Evolutionary conservation across 257 asterid genomes (phyloP), one percentile per base, ranked within the genome.

Genomic region (Solanum rostratum): DNA sequence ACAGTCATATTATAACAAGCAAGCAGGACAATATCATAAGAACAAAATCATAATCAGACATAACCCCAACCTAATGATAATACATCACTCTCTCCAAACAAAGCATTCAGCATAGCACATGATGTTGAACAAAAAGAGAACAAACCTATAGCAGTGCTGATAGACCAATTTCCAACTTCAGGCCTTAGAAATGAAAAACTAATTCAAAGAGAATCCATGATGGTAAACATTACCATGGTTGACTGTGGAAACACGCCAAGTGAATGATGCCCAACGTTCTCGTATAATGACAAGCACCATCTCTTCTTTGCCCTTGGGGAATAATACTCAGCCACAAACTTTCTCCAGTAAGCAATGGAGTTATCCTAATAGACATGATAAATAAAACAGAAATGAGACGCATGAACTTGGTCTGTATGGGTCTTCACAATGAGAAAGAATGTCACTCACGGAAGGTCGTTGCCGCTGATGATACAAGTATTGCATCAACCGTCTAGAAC

Each of bases 221-320:
- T 50, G 24, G 6, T 30, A 29, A 50, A 29, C 43, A 88, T 86
- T 91, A 97, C 99, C 99, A 93, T 92, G 81, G 99, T 91, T 74
- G 99, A 95, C 91, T 95, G 99, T 15, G 99, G 97, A 84, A 97
- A 95, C 79, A 95, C 97, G 78, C 99, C 99, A 1, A 93, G 93
- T 7, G 99, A 97, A 82, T 95, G 98, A 89, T 97, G 95, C 79
- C 98, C 97, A 70, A 94, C 97, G 60, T 95, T 94, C 78, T 97
- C 98, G 70, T 97, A 97, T 49, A 91, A 83, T 62, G 99, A 97
- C 84, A 97, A 90, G 85, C 99, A 97, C 98, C 99, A 97, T 88
- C 98, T 90, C 90, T 93, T 95, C 97, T 97, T 97, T 54, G 99
- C 98, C 85, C 97, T 94, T 14, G 98, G 97, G 85, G 97, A 91